Base-by-base conservation (phyloP, 352 stramenopile genomes). In the Saprolegnia parasitica region DNA sequence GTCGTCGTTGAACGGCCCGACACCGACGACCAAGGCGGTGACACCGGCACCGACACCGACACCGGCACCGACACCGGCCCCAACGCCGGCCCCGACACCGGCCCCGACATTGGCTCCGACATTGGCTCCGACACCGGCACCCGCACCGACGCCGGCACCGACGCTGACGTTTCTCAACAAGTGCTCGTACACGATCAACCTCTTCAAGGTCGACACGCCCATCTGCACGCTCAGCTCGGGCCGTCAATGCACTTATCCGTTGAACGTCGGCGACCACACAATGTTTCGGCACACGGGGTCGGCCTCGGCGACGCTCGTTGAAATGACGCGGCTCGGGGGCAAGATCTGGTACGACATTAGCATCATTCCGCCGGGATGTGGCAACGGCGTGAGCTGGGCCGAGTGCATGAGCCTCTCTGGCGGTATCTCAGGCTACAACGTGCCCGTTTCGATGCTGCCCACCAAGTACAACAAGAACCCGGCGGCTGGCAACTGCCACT, bases 271-370 rank as follows among this genome's bases (percentile, higher is more conserved):
- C 24, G 49, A 73, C n/a, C 70, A 62, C 42, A 60, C 67, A 4
- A 75, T 77, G 35, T 78, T 68, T 26, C 71, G 67, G 40, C 39
- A 78, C 54, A 71, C 64, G 16, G 37, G 42, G 1, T 40, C 55
- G 24, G 39, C 60, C 20, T n/a, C 76, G 42, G 73, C 67, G 32
- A 78, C 71, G 18, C 66, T 76, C 21, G 61, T 66, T 8, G 56
- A 77, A 39, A 63, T 75, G 49, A 68, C 67, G 39, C 52, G 65
- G n/a, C 23, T 29, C 16, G 72, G 39, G 37, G 67, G 70, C 29
- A 78, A 78, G 55, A 21, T 71, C 24, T 78, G 65, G 71, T 78
- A 78, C 68, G 71, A 73, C 64, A 73, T 80, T 57, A 78, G 67
- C 57, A 71, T 71, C 35, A 74, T 75, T 29, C 73, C 75, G 21